phyloP scores from a whole-genome alignment of 345 rosid species.

The Heritiera fomes region DNA sequence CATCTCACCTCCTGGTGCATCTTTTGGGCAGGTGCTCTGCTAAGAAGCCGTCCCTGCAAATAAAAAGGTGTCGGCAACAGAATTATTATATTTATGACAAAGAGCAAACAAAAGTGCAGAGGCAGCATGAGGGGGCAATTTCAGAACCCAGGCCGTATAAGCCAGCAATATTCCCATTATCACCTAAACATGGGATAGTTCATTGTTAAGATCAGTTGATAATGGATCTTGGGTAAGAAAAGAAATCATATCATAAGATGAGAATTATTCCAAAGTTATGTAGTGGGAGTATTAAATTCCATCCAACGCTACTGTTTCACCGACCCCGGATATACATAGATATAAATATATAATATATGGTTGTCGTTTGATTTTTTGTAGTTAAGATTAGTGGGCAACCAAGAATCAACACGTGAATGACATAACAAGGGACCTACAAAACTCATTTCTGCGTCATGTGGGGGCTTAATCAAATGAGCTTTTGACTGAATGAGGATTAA shows the following conservation, averaged over 20 bases:
- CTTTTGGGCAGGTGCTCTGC: not conserved
- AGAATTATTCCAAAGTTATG: not conserved
- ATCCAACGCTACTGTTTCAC: not conserved
- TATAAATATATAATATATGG: too few species aligned
- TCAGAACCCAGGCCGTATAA: too few species aligned
- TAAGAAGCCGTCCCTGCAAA: not conserved
- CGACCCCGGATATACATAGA: not conserved
- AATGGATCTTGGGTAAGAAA: not conserved
- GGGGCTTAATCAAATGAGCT: not conserved
- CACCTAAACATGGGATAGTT: not conserved
- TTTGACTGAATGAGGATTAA: not conserved
- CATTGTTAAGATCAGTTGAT: not conserved
- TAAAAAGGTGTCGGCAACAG: not conserved
- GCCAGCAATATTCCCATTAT: not conserved
- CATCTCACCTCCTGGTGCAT: not conserved
- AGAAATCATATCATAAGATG: not conserved
- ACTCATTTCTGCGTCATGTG: slow-evolving; percentile 8
- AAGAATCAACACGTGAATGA: too few species aligned
- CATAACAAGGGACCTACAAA: not conserved
- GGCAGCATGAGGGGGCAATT: not conserved
- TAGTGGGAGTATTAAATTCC: not conserved
- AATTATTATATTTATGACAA: not conserved
- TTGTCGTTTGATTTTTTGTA: too few species aligned
- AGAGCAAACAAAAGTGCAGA: not conserved
- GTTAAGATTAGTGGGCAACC: too few species aligned